Percentiles rank a stretch among this genome's conserved stretches.
Evolutionary conservation across 371 early-diverging fungal genomes (phyloP).

Genomic region (Saksenaea vasiformis): DNA sequence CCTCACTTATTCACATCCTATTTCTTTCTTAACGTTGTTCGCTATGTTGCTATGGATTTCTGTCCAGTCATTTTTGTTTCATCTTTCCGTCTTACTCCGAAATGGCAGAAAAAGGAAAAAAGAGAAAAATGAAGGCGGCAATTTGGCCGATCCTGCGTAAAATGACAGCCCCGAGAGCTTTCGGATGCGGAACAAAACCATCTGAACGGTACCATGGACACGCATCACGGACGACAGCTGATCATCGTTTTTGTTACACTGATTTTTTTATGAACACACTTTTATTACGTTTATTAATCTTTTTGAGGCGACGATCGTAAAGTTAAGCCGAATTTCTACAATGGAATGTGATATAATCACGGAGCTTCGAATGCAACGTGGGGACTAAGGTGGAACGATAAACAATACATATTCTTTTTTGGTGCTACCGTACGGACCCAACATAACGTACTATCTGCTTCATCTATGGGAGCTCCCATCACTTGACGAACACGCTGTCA

Average conservation of each 20-base stretch:
- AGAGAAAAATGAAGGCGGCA: neutral
- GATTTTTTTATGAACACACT: neutral
- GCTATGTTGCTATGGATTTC: neutral
- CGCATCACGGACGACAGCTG: neutral
- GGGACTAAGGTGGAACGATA: slow-evolving; percentile 73
- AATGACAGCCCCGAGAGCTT: slow-evolving; percentile 5
- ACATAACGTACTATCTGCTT: slow-evolving; percentile 52
- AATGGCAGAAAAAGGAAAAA: neutral
- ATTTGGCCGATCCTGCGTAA: slow-evolving; percentile 3
- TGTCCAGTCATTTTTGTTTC: neutral
- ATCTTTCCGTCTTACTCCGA: neutral
- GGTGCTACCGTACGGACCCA: slow-evolving; percentile 93
- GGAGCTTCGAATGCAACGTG: slow-evolving; percentile 47
- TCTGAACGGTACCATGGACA: slow-evolving; percentile 1
- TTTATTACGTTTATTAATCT: neutral
- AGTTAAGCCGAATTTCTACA: neutral
- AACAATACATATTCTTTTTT: slow-evolving; percentile 95
- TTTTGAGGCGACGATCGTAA: neutral
- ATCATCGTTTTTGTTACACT: neutral
- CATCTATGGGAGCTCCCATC: slow-evolving; percentile 46
- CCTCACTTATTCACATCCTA: neutral
- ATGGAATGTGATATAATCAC: neutral
- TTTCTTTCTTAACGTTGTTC: neutral
- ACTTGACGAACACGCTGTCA: slow-evolving; percentile 52
- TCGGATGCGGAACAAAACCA: slow-evolving; percentile 1